A percentile compares a stretch with the other conserved stretches of the same genome.
These are phyloP conservation scores for Curvularia eragrostidis DNA, from an alignment of 2,329 filamentous ascomycete genomes.

Conservation along the genomic window DNA sequence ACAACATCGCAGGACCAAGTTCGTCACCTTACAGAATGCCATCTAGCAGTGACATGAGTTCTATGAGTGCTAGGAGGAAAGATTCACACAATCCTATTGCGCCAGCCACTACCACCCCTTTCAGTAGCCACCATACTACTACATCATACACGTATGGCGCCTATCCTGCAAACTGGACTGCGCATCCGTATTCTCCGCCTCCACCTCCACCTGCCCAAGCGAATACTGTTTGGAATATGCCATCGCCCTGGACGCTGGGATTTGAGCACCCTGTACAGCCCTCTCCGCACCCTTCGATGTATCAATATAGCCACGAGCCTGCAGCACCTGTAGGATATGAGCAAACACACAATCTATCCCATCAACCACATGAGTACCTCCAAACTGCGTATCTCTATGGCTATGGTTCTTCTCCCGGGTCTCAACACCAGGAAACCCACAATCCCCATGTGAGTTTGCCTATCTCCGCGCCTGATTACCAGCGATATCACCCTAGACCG, in stretches of 20 bases:
- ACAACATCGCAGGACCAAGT: conserved; percentile 13
- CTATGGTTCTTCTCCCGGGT: conserved; percentile 16
- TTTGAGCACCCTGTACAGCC: conserved; percentile 18
- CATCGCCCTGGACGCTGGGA: conserved; percentile 26
- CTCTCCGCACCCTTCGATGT: conserved; percentile 16
- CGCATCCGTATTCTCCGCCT: conserved; percentile 23
- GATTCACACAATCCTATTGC: conserved; percentile 18
- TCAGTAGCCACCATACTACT: conserved; percentile 20
- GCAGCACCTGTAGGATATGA: conserved; percentile 20
- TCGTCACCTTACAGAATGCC: conserved; percentile 16
- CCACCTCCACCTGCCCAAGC: conserved; percentile 21
- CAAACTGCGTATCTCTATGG: conserved; percentile 21
- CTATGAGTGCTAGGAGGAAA: conserved; percentile 18
- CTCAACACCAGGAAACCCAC: conserved; percentile 17
- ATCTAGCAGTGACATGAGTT: conserved; percentile 17
- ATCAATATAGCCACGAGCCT: conserved; percentile 21
- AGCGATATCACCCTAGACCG: conserved; percentile 12
- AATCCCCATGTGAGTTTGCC: conserved; percentile 29
- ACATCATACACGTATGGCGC: conserved; percentile 22
- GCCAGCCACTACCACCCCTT: conserved; percentile 16
- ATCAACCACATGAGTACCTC: conserved; percentile 19
- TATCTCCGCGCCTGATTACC: conserved; percentile 19
- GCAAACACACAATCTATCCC: conserved; percentile 21
- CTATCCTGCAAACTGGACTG: conserved; percentile 26
- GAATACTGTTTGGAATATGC: conserved; percentile 29